A percentile compares a stretch with the other conserved stretches of the same genome.
Conservation (phyloP, 108 stramenopile genomes). For the Cyclotella kingstonii region DNA sequence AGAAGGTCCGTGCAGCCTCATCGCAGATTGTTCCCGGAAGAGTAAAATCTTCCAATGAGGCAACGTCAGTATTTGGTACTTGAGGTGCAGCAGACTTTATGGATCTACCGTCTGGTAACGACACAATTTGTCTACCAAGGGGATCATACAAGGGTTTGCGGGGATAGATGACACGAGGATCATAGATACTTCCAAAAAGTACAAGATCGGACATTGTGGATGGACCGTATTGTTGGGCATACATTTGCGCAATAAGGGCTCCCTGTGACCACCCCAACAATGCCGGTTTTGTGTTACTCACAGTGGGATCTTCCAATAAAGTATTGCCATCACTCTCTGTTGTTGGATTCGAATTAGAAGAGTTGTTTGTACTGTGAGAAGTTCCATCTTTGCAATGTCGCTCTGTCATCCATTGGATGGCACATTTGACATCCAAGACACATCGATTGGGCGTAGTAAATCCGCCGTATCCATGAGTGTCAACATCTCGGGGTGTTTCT, state of each 20-base stretch:
- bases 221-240: constrained; percentile 56
- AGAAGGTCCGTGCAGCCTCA: constrained; percentile 66
- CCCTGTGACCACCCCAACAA: constrained; percentile 88
- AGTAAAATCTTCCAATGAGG: constrained; percentile 85
- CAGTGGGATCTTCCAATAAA: constrained; percentile 1
- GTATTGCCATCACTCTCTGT: not conserved
- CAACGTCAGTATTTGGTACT: constrained; percentile 58
- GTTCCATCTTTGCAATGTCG: constrained; percentile 36
- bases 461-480: constrained; percentile 11
- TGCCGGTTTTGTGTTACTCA: constrained; percentile 30
- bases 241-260: constrained; percentile 81
- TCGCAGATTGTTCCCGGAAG: constrained; percentile 76
- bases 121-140: constrained; percentile 2
- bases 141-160: constrained; percentile 61
- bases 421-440: constrained; percentile 73
- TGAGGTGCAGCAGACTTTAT: constrained; percentile 15
- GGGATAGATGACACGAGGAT: constrained; percentile 71
- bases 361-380: not conserved
- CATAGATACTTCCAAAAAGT: constrained; percentile 83
- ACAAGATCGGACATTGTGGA: constrained; percentile 60
- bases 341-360: not conserved
- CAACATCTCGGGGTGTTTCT: constrained; percentile 65
- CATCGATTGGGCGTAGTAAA: constrained; percentile 71
- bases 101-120: constrained; percentile 16
- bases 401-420: constrained; percentile 65